Evolutionary conservation across 139 green algal genomes (phyloP).

Genomic region (Trebouxia sp.): DNA sequence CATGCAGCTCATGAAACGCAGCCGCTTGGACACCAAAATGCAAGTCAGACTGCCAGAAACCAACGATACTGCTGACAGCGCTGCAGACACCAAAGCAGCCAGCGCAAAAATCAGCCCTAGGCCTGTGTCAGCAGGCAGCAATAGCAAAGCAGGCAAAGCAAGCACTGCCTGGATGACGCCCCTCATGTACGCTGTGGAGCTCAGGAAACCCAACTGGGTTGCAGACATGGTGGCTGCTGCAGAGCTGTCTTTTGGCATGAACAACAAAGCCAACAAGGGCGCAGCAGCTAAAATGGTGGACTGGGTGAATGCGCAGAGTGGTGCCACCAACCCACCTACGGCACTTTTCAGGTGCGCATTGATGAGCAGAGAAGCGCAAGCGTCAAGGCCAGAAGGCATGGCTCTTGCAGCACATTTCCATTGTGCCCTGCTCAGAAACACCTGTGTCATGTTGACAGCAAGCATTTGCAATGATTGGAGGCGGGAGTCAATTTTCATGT

Average conservation of each 20-base stretch:
- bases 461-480: too few species aligned
- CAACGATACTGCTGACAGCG: too few species aligned
- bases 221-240: not conserved
- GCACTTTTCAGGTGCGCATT: not conserved
- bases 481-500: too few species aligned
- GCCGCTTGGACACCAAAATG: too few species aligned
- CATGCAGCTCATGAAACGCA: too few species aligned
- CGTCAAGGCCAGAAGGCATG: too few species aligned
- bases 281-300: not conserved
- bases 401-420: too few species aligned
- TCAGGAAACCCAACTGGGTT: not conserved
- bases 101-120: not conserved
- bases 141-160: not conserved
- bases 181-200: slow-evolving; percentile 10
- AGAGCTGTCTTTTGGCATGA: not conserved
- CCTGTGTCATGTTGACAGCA: too few species aligned
- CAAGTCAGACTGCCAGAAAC: too few species aligned
- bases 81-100: not conserved
- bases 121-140: not conserved
- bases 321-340: not conserved
- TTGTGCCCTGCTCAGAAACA: not conserved
- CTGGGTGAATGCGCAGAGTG: not conserved
- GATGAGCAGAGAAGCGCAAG: not conserved
- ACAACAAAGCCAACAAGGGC: not conserved
- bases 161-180: not conserved